Conservation (phyloP, 352 stramenopile species). For the Blastocystis sp. region DNA sequence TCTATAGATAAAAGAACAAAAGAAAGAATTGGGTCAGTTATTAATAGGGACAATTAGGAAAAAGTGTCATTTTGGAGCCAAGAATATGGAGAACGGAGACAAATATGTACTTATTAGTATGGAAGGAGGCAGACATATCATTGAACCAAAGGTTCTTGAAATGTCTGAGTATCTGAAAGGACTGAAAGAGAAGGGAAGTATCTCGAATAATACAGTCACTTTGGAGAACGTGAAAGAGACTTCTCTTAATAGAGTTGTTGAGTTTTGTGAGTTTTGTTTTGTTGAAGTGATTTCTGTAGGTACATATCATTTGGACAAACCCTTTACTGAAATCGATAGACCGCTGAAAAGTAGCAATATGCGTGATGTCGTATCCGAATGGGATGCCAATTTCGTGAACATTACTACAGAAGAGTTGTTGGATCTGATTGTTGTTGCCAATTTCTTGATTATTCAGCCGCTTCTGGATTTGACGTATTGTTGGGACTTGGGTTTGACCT, state of each 20-base stretch:
- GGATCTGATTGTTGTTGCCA: constrained; percentile 95
- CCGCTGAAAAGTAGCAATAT: constrained; percentile 93
- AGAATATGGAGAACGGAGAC: neutral
- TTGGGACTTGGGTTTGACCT: neutral
- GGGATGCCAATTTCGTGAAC: constrained; percentile 97
- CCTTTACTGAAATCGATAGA: constrained; percentile 98
- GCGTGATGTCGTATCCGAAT: constrained; percentile 95
- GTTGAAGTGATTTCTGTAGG: neutral
- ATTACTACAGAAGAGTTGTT: constrained; percentile 97
- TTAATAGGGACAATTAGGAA: no score
- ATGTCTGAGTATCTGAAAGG: constrained; percentile 55
- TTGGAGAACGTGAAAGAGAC: constrained; percentile 63
- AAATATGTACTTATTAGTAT: neutral
- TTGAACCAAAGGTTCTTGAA: neutral
- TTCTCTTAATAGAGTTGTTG: constrained; percentile 64
- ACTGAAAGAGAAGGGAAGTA: neutral
- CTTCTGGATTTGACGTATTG: constrained; percentile 72
- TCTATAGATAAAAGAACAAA: no score
- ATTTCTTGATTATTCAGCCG: constrained; percentile 95
- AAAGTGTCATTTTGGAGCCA: neutral
- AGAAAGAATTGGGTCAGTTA: no score
- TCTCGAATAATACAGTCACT: constrained; percentile 44
- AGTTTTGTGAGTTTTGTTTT: constrained; percentile 62
- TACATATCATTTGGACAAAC: constrained; percentile 76
- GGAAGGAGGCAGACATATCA: neutral